Evolutionary conservation across 305 asterid species (phyloP), one percentile per base, ranked within the genome.

Genomic region (Striga hermonthica): DNA sequence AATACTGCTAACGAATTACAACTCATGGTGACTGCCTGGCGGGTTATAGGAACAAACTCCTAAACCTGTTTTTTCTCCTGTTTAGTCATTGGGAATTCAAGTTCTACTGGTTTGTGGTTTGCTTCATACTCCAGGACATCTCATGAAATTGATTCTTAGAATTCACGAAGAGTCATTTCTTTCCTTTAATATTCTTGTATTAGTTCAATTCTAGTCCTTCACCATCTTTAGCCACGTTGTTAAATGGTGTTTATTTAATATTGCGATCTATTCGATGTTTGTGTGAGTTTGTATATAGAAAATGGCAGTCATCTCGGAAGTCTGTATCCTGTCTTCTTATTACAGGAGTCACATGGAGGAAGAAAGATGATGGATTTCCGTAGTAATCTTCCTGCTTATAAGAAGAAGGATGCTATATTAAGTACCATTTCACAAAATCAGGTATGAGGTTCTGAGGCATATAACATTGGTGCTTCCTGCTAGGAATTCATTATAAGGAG

Each of bases 291-390:
- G 73, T 74, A 47, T 65, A 52, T 40, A 40, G 50, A 12, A 57
- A 62, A 41, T 69, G 78, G 60, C 4, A 41, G 16, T 53, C 61
- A 49, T 68, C 63, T 68, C n/a, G 15, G 64, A 57, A 53, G 38
- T 59, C 43, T 15, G 31, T 57, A 41, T 16, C 34, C 43, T 15
- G 31, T 57, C 47, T 16, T 16, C 14, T 66, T 69, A 48, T 69
- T 76, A 61, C 75, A 90, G 99, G 91, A 78, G 78, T 86, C 95
- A 66, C 74, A 85, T 47, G 85, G 82, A 74, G 99, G 99, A 59
- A 83, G 73, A 80, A 81, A 76, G 77, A 86, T 86, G 77, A 74
- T 88, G 85, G 80, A 79, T 65, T 88, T 90, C 70, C 95, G 97
- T 48, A 58, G 72, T 56, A 80, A 76, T 71, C 95, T 93, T 62